A percentile compares a stretch with the other conserved stretches of the same genome.
These are phyloP conservation scores for Blastomyces percursus DNA, from an alignment of 2,329 filamentous ascomycete species.

Conservation along the genomic window DNA sequence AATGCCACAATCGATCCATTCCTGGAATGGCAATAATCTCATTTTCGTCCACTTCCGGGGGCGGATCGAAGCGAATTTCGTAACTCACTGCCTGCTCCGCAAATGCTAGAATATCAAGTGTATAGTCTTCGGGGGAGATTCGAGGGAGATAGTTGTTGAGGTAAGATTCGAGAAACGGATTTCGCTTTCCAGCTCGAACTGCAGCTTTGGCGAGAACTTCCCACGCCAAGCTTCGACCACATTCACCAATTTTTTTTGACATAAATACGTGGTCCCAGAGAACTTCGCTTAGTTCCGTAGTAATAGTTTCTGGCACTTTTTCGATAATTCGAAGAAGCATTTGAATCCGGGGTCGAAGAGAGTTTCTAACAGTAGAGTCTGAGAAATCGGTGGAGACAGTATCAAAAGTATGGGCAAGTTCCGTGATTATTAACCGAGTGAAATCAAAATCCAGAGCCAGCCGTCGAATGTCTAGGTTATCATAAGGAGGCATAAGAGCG, in stretches of 20 bases:
- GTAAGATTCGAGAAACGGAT: slow-evolving; percentile 35
- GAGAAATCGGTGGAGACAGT: slow-evolving; percentile 34
- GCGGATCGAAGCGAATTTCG: slow-evolving; percentile 47
- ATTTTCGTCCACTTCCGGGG: slow-evolving; percentile 34
- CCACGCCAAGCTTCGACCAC: slow-evolving; percentile 60
- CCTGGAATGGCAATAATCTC: slow-evolving; percentile 38
- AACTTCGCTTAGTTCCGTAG: slow-evolving; percentile 47
- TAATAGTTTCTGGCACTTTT: slow-evolving; percentile 52
- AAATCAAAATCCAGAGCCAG: slow-evolving; percentile 53
- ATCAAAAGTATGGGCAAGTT: slow-evolving; percentile 48
- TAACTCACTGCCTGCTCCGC: slow-evolving; percentile 34
- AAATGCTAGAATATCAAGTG: slow-evolving; percentile 32
- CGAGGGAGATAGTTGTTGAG: slow-evolving; percentile 33
- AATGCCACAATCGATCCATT: slow-evolving; percentile 68
- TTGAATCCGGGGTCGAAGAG: slow-evolving; percentile 47
- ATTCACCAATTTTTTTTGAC: slow-evolving; percentile 45
- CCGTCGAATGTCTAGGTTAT: slow-evolving; percentile 43
- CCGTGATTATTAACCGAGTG: slow-evolving; percentile 51
- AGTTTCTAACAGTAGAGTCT: slow-evolving; percentile 28
- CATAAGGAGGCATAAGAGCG: slow-evolving; percentile 31
- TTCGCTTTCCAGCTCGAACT: slow-evolving; percentile 22
- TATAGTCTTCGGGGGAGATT: slow-evolving; percentile 30
- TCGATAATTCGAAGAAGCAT: slow-evolving; percentile 49
- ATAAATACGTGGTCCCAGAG: slow-evolving; percentile 69
- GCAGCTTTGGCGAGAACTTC: slow-evolving; percentile 44